Percentiles rank a stretch among this genome's conserved stretches.
Evolutionary conservation across 2,329 filamentous ascomycete species (phyloP).

Genomic region (Penicillium occitanis): DNA sequence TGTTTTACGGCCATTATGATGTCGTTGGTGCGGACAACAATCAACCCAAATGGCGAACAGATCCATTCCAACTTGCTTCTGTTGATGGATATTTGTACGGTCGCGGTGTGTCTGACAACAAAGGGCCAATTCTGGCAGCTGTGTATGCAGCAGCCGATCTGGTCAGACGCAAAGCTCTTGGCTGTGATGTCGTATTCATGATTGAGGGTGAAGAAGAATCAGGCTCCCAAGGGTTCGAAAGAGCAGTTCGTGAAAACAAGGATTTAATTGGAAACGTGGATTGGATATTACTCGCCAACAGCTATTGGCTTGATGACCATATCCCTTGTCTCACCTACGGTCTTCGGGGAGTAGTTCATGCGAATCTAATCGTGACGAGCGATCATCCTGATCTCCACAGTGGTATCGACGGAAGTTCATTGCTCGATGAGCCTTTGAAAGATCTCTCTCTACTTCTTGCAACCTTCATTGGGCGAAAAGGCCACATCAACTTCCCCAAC

Average conservation of each 20-base stretch:
- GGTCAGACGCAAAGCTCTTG: slow-evolving; percentile 75
- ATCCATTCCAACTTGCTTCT: slow-evolving; percentile 87
- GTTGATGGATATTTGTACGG: slow-evolving; percentile 92
- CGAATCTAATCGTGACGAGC: slow-evolving; percentile 83
- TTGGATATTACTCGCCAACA: slow-evolving; percentile 93
- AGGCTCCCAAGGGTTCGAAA: slow-evolving; percentile 84
- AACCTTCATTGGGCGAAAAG: slow-evolving; percentile 76
- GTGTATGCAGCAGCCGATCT: slow-evolving; percentile 91
- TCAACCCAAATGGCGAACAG: slow-evolving; percentile 76
- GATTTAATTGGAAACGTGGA: slow-evolving; percentile 84
- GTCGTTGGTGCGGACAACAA: slow-evolving; percentile 87
- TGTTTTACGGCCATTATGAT: slow-evolving; percentile 98
- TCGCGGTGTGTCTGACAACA: slow-evolving; percentile 95
- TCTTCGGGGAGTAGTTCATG: slow-evolving; percentile 87
- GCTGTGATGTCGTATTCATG: slow-evolving; percentile 86
- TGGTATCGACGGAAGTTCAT: slow-evolving; percentile 90
- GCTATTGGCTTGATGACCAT: slow-evolving; percentile 96
- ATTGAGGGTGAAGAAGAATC: slow-evolving; percentile 98
- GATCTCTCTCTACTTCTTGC: slow-evolving; percentile 83
- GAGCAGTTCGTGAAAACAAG: slow-evolving; percentile 77
- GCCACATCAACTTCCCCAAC: slow-evolving; percentile 77
- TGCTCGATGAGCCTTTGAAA: slow-evolving; percentile 87
- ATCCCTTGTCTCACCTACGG: slow-evolving; percentile 95
- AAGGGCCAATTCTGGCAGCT: slow-evolving; percentile 90
- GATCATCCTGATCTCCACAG: slow-evolving; percentile 87